phyloP scores from a whole-genome alignment of 306 rosid genomes.

The Prunus davidiana region DNA sequence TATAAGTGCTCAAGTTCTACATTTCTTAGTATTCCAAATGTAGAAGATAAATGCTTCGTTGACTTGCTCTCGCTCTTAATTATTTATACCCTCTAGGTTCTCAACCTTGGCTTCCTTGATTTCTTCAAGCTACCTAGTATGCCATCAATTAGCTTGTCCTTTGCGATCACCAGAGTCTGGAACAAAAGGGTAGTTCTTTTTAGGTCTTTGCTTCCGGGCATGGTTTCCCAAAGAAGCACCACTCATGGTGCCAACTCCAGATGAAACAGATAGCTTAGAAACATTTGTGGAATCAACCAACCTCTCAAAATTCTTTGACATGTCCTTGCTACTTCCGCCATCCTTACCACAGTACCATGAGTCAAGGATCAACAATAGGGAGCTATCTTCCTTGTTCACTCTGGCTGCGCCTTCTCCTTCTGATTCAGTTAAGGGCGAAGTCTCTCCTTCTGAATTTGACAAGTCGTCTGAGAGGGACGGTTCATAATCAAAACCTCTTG shows the following conservation, averaged over 20 bases:
- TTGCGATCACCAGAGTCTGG: conserved; percentile 39
- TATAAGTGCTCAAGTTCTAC: neutral
- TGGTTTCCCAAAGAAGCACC: conserved; percentile 20
- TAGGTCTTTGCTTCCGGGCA: conserved; percentile 41
- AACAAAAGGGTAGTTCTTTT: conserved; percentile 60
- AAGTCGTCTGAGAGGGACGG: conserved; percentile 41
- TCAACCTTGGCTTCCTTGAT: conserved; percentile 39
- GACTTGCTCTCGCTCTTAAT: neutral
- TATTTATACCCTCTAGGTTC: conserved; percentile 15
- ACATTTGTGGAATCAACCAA: conserved; percentile 10
- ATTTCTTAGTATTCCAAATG: neutral
- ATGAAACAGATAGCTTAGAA: conserved; percentile 22
- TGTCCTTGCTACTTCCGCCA: conserved; percentile 23
- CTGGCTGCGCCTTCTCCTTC: conserved; percentile 24
- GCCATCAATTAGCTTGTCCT: conserved; percentile 47
- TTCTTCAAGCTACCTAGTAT: conserved; percentile 40
- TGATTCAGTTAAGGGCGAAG: conserved; percentile 20
- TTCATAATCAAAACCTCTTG: conserved; percentile 44
- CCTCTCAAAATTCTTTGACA: conserved; percentile 26
- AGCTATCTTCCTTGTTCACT: conserved; percentile 41
- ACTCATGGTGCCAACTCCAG: conserved; percentile 13
- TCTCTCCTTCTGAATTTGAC: conserved; percentile 62
- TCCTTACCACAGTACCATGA: conserved; percentile 44
- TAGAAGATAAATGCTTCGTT: neutral
- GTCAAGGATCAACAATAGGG: conserved; percentile 52